Conservation (phyloP, 495 filamentous ascomycete genomes). For the Stereocaulon alpinum region DNA sequence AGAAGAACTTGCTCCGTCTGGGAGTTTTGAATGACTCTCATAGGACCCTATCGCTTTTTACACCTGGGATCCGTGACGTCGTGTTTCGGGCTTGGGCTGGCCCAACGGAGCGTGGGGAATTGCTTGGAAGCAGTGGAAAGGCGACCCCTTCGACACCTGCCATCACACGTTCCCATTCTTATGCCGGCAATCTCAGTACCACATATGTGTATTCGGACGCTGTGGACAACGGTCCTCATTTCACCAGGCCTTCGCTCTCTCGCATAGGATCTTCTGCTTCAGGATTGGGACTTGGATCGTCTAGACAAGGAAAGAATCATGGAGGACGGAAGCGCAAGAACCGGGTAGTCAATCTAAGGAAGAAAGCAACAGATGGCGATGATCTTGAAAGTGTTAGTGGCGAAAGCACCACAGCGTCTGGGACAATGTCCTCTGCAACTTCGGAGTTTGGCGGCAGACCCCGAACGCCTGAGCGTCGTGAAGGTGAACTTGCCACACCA, state of each 20-base stretch:
- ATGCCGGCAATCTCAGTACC: conserved; percentile 46
- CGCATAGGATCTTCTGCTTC: conserved; percentile 35
- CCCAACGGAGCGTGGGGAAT: conserved; percentile 58
- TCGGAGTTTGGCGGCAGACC: conserved; percentile 42
- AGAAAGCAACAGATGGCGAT: conserved; percentile 41
- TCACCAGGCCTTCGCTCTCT: conserved; percentile 37
- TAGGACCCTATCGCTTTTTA: conserved; percentile 76
- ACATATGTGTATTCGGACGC: conserved; percentile 53
- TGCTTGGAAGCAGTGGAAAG: conserved; percentile 35
- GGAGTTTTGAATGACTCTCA: conserved; percentile 71
- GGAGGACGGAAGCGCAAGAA: conserved; percentile 76
- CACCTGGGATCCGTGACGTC: conserved; percentile 68
- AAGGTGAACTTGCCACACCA: conserved; percentile 41
- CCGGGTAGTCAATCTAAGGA: conserved; percentile 83
- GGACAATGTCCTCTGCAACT: conserved; percentile 26
- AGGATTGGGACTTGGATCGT: conserved; percentile 54
- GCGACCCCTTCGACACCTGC: conserved; percentile 25
- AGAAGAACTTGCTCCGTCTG: conserved; percentile 75
- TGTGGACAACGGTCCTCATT: conserved; percentile 37
- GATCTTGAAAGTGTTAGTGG: conserved; percentile 48
- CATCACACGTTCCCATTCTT: conserved; percentile 51
- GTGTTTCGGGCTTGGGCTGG: conserved; percentile 89
- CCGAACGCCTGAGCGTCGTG: conserved; percentile 36
- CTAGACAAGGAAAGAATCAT: conserved; percentile 51
- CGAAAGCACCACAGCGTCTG: conserved; percentile 36